A percentile compares a stretch with the other conserved stretches of the same genome.
These are phyloP conservation scores for Meyerozyma sp. DNA, from an alignment of 1,139 yeast species.

Conservation along the genomic window DNA sequence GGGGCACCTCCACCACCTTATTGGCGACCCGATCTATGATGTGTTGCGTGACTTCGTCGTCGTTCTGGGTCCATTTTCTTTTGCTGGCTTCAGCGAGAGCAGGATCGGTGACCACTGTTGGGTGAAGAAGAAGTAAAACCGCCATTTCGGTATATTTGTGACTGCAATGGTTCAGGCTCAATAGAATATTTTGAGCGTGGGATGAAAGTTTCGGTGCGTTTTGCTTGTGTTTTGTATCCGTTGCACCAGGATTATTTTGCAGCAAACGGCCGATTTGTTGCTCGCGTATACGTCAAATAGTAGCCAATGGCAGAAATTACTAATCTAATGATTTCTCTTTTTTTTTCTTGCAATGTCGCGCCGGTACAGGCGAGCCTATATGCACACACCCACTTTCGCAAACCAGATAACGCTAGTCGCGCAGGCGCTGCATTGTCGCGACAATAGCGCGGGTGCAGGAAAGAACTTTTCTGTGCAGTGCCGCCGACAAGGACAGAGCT, in stretches of 20 bases:
- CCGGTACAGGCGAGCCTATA: neutral
- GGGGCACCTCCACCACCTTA: constrained; percentile 45
- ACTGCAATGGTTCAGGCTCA: too few relatives aligned
- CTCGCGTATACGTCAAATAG: neutral
- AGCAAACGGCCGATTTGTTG: neutral
- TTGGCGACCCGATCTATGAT: constrained; percentile 67
- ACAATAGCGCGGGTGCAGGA: neutral
- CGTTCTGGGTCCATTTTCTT: constrained; percentile 10
- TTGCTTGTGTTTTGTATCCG: neutral
- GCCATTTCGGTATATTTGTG: constrained; percentile 12
- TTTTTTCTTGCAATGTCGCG: neutral
- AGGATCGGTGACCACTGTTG: constrained; percentile 65
- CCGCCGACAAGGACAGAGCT: neutral
- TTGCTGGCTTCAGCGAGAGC: constrained; percentile 38
- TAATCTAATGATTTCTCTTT: neutral
- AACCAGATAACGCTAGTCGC: too few relatives aligned
- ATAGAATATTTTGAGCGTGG: too few relatives aligned
- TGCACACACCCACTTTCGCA: neutral
- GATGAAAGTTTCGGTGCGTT: neutral
- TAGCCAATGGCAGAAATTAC: neutral
- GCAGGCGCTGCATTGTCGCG: too few relatives aligned
- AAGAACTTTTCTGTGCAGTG: neutral
- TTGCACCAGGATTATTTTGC: neutral
- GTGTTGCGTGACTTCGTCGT: constrained; percentile 40
- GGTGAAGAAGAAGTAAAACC: constrained; percentile 58